phyloP scores from a whole-genome alignment of 2,329 filamentous ascomycete species.

The Diaporthe helianthi region DNA sequence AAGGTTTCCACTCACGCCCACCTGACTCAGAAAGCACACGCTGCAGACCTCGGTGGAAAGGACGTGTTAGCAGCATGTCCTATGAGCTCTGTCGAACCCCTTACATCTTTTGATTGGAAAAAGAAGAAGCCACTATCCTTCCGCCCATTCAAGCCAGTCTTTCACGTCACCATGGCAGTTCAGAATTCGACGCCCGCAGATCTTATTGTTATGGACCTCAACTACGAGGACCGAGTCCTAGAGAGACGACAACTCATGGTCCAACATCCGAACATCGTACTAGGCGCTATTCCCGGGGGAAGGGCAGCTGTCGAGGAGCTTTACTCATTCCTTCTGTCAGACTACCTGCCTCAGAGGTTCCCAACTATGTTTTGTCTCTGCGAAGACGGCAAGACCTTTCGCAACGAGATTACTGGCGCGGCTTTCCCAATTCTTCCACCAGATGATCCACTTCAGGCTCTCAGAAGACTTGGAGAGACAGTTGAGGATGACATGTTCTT shows the following conservation, averaged over 20 bases:
- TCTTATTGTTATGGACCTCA: slow-evolving; percentile 59
- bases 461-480: slow-evolving; percentile 54
- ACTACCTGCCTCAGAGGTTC: slow-evolving; percentile 57
- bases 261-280: slow-evolving; percentile 48
- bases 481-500: slow-evolving; percentile 64
- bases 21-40: background rate
- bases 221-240: slow-evolving; percentile 55
- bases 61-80: slow-evolving; percentile 1
- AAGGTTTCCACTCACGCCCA: background rate
- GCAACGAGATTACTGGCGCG: slow-evolving; percentile 49
- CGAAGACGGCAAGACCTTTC: slow-evolving; percentile 41
- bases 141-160: slow-evolving; percentile 59
- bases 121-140: slow-evolving; percentile 47
- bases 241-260: slow-evolving; percentile 49
- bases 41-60: background rate
- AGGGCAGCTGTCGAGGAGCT: slow-evolving; percentile 53
- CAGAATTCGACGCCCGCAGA: slow-evolving; percentile 53
- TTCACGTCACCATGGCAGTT: slow-evolving; percentile 62
- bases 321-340: slow-evolving; percentile 54
- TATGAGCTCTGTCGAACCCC: slow-evolving; percentile 39
- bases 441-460: slow-evolving; percentile 42
- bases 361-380: slow-evolving; percentile 55
- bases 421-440: slow-evolving; percentile 42
- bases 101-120: slow-evolving; percentile 50
- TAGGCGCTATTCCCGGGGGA: slow-evolving; percentile 51